Percentiles rank a stretch among this genome's conserved stretches.
Conservation (phyloP, 768 basidiomycete genomes). For the Mycena venus region DNA sequence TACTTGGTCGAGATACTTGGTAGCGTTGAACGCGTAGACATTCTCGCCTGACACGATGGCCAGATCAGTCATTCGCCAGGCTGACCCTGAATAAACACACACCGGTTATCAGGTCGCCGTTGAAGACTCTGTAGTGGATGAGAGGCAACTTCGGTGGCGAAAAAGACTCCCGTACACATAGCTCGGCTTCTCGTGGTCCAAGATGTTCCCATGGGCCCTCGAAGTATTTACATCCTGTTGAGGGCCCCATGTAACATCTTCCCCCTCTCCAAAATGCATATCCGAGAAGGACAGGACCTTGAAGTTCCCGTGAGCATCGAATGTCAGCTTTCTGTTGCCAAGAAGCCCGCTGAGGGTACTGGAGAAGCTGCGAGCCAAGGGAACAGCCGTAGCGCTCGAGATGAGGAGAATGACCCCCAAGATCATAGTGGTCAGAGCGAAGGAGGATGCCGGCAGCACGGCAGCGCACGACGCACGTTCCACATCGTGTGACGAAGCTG, state of each 20-base stretch:
- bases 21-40: constrained; percentile 30
- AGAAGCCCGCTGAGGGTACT: constrained; percentile 10
- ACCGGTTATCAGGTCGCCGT: constrained; percentile 35
- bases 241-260: constrained; percentile 27
- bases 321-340: constrained; percentile 24
- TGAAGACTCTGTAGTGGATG: constrained; percentile 26
- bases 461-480: too few species aligned
- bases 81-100: neutral
- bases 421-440: constrained; percentile 24
- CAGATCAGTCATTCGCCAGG: neutral
- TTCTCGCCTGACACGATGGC: constrained; percentile 24
- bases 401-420: constrained; percentile 12
- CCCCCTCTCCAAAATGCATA: constrained; percentile 35
- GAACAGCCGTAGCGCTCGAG: constrained; percentile 14
- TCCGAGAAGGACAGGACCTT: constrained; percentile 36
- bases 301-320: constrained; percentile 30
- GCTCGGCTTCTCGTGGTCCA: constrained; percentile 28
- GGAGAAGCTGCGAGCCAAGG: constrained; percentile 22
- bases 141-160: neutral
- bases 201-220: constrained; percentile 5
- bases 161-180: constrained; percentile 22
- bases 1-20: constrained; percentile 31
- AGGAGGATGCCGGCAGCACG: too few species aligned
- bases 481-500: too few species aligned
- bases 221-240: constrained; percentile 27